Base-by-base conservation (phyloP, 768 basidiomycete species). In the Tylopilus vinaceipallidus region DNA sequence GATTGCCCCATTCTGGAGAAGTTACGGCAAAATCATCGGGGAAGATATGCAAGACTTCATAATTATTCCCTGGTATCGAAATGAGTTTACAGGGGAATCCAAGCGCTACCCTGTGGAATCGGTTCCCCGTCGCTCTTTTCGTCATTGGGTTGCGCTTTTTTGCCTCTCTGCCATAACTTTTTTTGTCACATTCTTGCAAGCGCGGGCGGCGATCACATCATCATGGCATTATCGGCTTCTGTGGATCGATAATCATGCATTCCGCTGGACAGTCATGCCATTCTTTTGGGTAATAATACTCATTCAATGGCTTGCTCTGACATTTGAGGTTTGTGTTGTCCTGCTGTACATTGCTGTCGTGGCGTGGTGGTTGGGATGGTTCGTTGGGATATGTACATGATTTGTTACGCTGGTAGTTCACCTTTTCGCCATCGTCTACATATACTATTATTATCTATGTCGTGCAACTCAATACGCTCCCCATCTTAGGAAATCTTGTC, bases 41-140 rank as follows among this genome's bases (percentile, higher is more conserved):
- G 80, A 87, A 60, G 88, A 91, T 58, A 76, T 88, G 37, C 82
- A 83, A 40, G 86, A 88, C 53, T 90, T 90, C 61, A 79, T 90
- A 50, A 86, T 91, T 57, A 82, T 91, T 50, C 88, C 88, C 7
- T 77, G 87, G 58, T 91, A 91, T 54, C 80, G 88, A 29, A 88
- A 91, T 63, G 88, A 90, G 61, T 91, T 89, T 62, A 89, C 88
- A 0, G 88, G 88, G 27, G 85, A 88, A 70, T 42, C 80, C 32
- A 84, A 85, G 57, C 75, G 81, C 56, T 89, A 88, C 59, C 74
- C 71, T 7, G 80, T 91, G 57, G 63, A 65, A 30, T 67, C 61
- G 3, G 64, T 89, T 46, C 88, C 88, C 20, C 70, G 61, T 46
- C 81, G 88, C 20, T 84, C 88, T 0, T 54, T 78, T 45, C 79